Conservation (phyloP, 768 basidiomycete genomes). For the Rhodotorula babjevae region DNA sequence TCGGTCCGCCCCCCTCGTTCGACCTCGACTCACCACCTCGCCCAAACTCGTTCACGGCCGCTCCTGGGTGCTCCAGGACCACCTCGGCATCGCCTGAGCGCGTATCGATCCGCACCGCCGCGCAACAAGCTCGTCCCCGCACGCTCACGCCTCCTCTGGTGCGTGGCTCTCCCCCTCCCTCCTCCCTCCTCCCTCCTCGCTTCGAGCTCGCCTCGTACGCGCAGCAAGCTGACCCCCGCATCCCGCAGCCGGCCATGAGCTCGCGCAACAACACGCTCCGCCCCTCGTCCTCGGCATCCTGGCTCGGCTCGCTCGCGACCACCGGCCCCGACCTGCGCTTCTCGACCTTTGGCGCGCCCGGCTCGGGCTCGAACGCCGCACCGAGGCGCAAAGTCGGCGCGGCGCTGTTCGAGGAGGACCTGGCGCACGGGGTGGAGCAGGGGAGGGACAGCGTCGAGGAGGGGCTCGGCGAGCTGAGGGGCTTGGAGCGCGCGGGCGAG, state of each 20-base stretch:
- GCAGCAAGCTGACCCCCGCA: background rate
- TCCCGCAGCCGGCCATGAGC: background rate
- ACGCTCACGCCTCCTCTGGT: no score
- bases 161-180: no score
- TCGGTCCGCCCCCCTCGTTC: no score
- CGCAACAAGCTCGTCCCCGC: no score
- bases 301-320: background rate
- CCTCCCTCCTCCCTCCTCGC: no score
- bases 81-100: no score
- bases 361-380: no score
- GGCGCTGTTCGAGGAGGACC: conserved; percentile 13
- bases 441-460: background rate
- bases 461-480: conserved; percentile 6
- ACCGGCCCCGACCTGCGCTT: background rate
- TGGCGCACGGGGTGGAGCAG: background rate
- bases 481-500: conserved; percentile 51
- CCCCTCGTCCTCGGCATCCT: background rate
- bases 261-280: background rate
- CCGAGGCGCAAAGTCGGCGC: background rate
- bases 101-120: no score
- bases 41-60: no score
- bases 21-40: no score
- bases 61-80: no score
- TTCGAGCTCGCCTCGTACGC: no score
- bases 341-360: background rate